Evolutionary conservation across 345 rosid species (phyloP).

Genomic region (Eutrema yunnanense): DNA sequence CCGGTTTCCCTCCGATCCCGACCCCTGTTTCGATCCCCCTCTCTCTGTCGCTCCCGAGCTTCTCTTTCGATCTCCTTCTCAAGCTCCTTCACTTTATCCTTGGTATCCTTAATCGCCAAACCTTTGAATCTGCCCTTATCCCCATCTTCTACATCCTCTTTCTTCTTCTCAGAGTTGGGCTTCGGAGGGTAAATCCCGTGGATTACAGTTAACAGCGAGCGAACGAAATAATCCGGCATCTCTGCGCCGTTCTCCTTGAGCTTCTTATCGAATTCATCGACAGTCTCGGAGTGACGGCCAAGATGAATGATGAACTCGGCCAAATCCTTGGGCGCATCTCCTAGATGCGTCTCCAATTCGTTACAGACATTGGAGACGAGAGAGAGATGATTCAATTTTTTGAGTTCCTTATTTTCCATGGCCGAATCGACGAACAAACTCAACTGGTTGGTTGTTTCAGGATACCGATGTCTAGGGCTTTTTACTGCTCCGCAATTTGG

Average conservation of each 20-base stretch:
- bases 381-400: constrained; percentile 30
- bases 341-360: constrained; percentile 74
- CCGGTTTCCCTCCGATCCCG: constrained; percentile 20
- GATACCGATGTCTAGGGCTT: constrained; percentile 18
- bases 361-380: constrained; percentile 84
- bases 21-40: constrained; percentile 16
- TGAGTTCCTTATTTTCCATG: constrained; percentile 37
- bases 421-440: neutral
- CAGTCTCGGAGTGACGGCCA: constrained; percentile 44
- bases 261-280: constrained; percentile 65
- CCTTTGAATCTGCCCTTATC: constrained; percentile 43
- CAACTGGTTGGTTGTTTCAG: neutral
- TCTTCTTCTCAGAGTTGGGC: constrained; percentile 36
- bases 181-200: constrained; percentile 78
- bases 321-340: constrained; percentile 64
- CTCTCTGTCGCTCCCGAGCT: constrained; percentile 32
- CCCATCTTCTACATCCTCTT: constrained; percentile 32
- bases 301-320: constrained; percentile 79
- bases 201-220: constrained; percentile 65
- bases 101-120: constrained; percentile 57
- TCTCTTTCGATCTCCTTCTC: constrained; percentile 60
- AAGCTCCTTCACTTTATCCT: constrained; percentile 64
- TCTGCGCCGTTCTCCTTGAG: constrained; percentile 75
- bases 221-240: constrained; percentile 87
- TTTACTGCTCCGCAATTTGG: neutral